Conservation (phyloP, 345 rosid genomes). For the Salix viminalis region DNA sequence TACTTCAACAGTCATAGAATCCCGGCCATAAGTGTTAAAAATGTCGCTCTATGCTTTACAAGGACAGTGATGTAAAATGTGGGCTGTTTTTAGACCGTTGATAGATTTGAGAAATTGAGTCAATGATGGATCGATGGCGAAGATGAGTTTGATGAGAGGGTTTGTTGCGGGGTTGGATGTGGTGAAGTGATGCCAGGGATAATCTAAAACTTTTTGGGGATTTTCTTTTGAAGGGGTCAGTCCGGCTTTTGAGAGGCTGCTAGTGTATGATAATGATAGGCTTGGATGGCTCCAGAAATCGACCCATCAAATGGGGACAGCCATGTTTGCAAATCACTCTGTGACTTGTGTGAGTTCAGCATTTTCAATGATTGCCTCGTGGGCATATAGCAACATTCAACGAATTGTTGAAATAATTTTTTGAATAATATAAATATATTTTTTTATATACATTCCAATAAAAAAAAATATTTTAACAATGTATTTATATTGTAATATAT, state of each 20-base stretch:
- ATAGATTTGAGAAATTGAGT: neutral
- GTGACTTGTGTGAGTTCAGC: neutral
- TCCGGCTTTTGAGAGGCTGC: neutral
- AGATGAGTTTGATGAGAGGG: neutral
- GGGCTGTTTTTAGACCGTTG: neutral
- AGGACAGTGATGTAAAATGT: neutral
- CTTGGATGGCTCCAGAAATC: neutral
- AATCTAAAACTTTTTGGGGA: neutral
- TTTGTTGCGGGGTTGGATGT: neutral
- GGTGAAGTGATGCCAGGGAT: neutral
- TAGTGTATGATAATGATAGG: neutral
- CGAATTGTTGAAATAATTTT: too few species aligned
- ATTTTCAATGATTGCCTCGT: too few species aligned
- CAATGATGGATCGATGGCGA: neutral
- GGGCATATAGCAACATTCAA: too few species aligned
- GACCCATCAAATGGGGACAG: constrained; percentile 11
- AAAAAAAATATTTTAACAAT: too few species aligned
- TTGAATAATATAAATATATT: too few species aligned
- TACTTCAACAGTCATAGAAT: constrained; percentile 9
- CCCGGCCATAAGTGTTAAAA: constrained; percentile 18
- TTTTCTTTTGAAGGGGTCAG: neutral
- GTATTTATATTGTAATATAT: too few species aligned
- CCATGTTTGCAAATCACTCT: constrained; percentile 7
- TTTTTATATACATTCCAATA: too few species aligned
- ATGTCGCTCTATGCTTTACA: neutral